Base-by-base conservation (phyloP, 257 asterid species). In the Voacanga thouarsii region DNA sequence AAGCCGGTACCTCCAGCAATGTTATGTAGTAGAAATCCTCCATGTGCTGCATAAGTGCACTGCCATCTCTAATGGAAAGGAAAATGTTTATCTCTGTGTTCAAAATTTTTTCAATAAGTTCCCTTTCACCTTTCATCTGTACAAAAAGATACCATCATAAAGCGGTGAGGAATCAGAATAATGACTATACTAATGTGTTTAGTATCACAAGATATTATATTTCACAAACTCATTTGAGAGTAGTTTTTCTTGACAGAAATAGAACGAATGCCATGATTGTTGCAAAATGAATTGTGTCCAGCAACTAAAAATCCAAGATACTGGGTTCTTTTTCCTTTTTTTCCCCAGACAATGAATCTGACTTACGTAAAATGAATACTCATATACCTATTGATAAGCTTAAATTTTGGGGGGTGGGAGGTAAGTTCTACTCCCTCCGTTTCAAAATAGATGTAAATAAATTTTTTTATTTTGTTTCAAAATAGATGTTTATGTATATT, bases 31-130 rank as follows among this genome's bases (percentile, higher is more conserved):
- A 95, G 89, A 95, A 95, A 85, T 95, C 98, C 85, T 95, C 99
- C 99, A 95, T 95, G 65, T 95, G 99, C 88, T 95, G 99, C 99
- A 93, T 93, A 10, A 95, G 96, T 71, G 97, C 99, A 87, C 91
- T 95, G 63, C 98, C 99, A 81, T 95, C 99, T 89, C 99, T 88
- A 61, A 95, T 93, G n/a, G 98, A 75, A 10, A 85, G 96, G 89
- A 95, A 95, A 66, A 95, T 91, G 77, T 89, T 95, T 60, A 95
- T 95, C 83, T 95, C 98, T 4, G 99, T 93, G 90, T 91, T 95
- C 85, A 93, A 74, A 82, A 95, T 95, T 80, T 93, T 95, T 89
- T 93, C 98, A 12, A 95, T 85, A 4, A 95, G 96, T 82, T 95
- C 97, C 77, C 84, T 91, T 88, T 95, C 99, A 28, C 99, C 98